These are phyloP conservation scores for Exophiala xenobiotica DNA, from an alignment of 2,329 filamentous ascomycete species.

Conservation along the genomic window DNA sequence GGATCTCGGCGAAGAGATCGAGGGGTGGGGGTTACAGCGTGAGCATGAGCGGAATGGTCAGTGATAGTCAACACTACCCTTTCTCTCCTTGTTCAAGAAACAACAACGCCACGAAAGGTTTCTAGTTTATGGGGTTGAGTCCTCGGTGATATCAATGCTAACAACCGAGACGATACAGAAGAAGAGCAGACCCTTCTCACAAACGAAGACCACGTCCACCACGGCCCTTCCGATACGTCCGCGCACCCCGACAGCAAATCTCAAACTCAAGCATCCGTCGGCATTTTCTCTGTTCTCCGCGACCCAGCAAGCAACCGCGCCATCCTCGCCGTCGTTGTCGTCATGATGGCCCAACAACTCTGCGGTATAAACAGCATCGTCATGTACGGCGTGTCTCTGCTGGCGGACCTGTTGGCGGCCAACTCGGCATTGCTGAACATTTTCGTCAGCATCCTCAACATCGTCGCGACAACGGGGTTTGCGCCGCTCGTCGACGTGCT, in stretches of 20 bases:
- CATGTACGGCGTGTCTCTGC: constrained; percentile 94
- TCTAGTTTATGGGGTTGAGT: no score
- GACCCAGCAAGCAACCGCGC: constrained; percentile 68
- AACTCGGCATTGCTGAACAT: constrained; percentile 84
- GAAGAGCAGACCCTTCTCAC: constrained; percentile 72
- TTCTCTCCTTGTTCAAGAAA: no score
- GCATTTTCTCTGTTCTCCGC: constrained; percentile 61
- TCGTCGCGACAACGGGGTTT: constrained; percentile 76
- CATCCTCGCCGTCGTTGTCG: constrained; percentile 75
- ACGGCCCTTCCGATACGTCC: constrained; percentile 4
- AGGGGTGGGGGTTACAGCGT: constrained; percentile 53
- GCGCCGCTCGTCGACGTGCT: constrained; percentile 79
- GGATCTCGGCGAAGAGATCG: constrained; percentile 72
- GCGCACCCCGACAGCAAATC: not conserved
- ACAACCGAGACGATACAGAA: no score
- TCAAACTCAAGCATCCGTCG: constrained; percentile 48
- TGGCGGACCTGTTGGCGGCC: constrained; percentile 75
- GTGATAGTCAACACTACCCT: not conserved
- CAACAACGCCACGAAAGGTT: no score
- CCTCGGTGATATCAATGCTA: no score
- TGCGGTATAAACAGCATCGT: constrained; percentile 90
- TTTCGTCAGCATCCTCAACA: constrained; percentile 80
- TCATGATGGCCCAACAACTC: constrained; percentile 91
- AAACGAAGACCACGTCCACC: constrained; percentile 22
- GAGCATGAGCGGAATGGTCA: constrained; percentile 19